phyloP scores from a whole-genome alignment of 345 rosid species.

The Eucalyptus erythrocorys region DNA sequence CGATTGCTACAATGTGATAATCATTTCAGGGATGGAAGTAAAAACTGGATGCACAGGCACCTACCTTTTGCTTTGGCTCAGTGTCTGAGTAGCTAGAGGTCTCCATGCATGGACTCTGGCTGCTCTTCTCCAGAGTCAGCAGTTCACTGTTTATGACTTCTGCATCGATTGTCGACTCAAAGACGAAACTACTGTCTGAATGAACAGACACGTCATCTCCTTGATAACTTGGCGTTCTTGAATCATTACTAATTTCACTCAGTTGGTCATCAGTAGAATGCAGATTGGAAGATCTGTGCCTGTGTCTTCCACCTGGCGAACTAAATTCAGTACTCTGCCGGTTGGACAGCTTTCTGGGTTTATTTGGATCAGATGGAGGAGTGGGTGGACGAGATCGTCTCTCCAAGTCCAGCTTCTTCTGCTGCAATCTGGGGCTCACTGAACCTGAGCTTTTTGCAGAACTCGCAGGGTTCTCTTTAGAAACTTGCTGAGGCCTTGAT shows the following conservation, averaged over 20 bases:
- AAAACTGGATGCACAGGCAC: slow-evolving; percentile 3
- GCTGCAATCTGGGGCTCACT: slow-evolving; percentile 75
- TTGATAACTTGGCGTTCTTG: slow-evolving; percentile 47
- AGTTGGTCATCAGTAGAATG: slow-evolving; percentile 54
- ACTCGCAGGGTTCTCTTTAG: slow-evolving; percentile 32
- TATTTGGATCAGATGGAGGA: slow-evolving; percentile 58
- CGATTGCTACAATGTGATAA: neutral
- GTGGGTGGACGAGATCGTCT: slow-evolving; percentile 80
- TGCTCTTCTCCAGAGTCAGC: neutral
- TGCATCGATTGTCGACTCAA: slow-evolving; percentile 16
- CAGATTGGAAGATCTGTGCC: slow-evolving; percentile 26
- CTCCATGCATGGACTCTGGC: slow-evolving; percentile 28
- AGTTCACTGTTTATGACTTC: slow-evolving; percentile 5
- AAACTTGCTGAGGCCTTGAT: slow-evolving; percentile 26
- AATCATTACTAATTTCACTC: slow-evolving; percentile 68
- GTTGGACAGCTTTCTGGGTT: slow-evolving; percentile 39
- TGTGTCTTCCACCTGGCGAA: slow-evolving; percentile 53
- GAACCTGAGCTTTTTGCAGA: slow-evolving; percentile 48
- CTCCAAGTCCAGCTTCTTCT: slow-evolving; percentile 59
- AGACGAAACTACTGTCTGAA: slow-evolving; percentile 29
- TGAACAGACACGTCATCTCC: slow-evolving; percentile 44
- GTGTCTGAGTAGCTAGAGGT: slow-evolving; percentile 22
- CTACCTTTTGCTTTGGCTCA: slow-evolving; percentile 34
- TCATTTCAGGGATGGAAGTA: neutral
- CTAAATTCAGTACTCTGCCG: slow-evolving; percentile 27